Evolutionary conservation across 2,329 filamentous ascomycete species (phyloP), one percentile per base, ranked within the genome.

Genomic region (Monilinia fructigena): DNA sequence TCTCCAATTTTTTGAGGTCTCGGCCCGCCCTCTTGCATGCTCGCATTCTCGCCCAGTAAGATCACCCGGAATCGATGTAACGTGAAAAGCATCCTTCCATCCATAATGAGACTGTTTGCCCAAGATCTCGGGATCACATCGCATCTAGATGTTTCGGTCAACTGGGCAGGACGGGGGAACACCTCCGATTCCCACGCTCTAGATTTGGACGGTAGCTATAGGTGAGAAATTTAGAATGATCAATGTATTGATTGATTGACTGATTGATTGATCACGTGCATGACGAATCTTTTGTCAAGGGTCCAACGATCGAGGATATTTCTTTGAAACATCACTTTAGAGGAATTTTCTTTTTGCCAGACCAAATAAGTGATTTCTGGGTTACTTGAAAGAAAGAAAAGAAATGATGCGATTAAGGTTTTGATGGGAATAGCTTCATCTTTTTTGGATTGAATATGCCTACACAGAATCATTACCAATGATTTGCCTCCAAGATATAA

Each of bases 41-140:
- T 58, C 55, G 55, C 40, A 28, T 10, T 58, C 40, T 59, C 26
- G 40, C 16, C 55, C 55, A 59, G 47, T 59, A n/a, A 35, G 55
- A 59, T 31, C 3, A 23, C 16, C n/a, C 7, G n/a, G 10, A 59
- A 18, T 12, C 14, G 26, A 31, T 31, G 55, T 14, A 59, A 56
- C 38, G 40, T 28, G 28, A 28, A 28, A 28, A 28, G 28, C 4
- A 28, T 28, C 28, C 28, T 28, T 2, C 40, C 55, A 59, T 59
- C 18, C 3, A 28, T 28, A 8, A n/a, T 31, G 42, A 42, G 40
- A 58, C 26, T 14, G 23, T 40, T 45, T n/a, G 55, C 28, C 18
- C 55, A 47, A 16, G 20, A 35, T 28, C 28, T 2, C 28, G 28
- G 28, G 28, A 28, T 28, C 28, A 28, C 28, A 28, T 28, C 28